Conservation (phyloP, 129 eudicot species). For the Sambucus nigra region DNA sequence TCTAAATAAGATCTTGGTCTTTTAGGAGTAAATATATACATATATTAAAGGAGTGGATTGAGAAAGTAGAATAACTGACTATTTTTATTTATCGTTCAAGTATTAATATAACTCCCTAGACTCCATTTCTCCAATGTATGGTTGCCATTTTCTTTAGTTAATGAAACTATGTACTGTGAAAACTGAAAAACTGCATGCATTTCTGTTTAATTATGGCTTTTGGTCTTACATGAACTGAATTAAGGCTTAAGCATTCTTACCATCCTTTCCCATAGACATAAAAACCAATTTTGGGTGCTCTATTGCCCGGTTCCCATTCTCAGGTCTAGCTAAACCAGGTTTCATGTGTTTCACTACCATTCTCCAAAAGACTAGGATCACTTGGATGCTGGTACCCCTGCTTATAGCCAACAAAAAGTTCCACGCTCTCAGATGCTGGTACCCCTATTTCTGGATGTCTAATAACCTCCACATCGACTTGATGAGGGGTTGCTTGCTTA, state of each 20-base stretch:
- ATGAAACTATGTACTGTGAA: neutral
- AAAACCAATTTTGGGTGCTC: slow-evolving; percentile 73
- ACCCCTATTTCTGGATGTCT: slow-evolving; percentile 44
- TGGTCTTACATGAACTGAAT: neutral
- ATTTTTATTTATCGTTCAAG: neutral
- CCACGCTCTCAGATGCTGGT: slow-evolving; percentile 52
- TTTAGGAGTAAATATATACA: neutral
- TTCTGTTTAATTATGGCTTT: neutral
- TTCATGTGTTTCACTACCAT: slow-evolving; percentile 16
- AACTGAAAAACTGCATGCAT: neutral
- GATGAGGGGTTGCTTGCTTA: slow-evolving; percentile 37
- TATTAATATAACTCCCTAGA: too few species aligned
- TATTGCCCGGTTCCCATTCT: slow-evolving; percentile 24
- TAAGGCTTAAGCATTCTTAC: neutral
- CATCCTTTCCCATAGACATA: too few species aligned
- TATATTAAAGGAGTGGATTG: neutral
- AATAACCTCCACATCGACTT: slow-evolving; percentile 54
- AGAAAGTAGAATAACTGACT: neutral
- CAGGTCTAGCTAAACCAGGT: slow-evolving; percentile 23
- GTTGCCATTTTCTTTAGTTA: neutral
- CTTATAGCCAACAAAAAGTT: slow-evolving; percentile 27
- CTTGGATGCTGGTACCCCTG: slow-evolving; percentile 32
- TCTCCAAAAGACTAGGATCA: slow-evolving; percentile 22
- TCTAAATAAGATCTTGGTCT: too few species aligned
- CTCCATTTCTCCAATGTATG: neutral